Evolutionary conservation across 371 early-diverging fungal genomes (phyloP).

Genomic region (Synchytrium microbalum): DNA sequence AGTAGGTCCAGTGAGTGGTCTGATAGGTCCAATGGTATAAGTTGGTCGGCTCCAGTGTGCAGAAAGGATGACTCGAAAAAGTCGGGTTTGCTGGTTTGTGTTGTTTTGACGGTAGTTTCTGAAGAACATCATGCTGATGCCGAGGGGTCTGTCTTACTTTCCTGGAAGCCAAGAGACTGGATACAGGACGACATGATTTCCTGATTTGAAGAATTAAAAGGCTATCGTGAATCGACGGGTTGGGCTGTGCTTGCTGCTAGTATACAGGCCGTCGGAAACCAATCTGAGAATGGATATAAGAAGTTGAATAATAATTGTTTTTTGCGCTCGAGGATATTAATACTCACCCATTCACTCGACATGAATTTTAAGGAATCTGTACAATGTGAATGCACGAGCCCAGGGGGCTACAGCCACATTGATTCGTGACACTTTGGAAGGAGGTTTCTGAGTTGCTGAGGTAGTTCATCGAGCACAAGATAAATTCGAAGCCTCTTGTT

Average conservation of each 20-base stretch:
- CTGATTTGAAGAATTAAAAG: conserved; percentile 57
- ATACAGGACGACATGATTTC: conserved; percentile 59
- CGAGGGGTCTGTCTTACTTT: not conserved
- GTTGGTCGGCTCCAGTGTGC: conserved; percentile 64
- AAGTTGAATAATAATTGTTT: too few relatives aligned
- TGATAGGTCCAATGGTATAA: too few relatives aligned
- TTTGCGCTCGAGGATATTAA: conserved; percentile 8
- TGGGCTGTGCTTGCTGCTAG: conserved; percentile 77
- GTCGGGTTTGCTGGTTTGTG: conserved; percentile 70
- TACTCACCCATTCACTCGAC: conserved; percentile 1
- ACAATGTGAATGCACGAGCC: conserved; percentile 92
- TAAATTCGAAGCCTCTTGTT: conserved; percentile 5
- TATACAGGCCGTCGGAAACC: conserved; percentile 76
- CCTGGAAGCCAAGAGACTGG: conserved; percentile 82
- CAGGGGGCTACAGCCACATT: conserved; percentile 87
- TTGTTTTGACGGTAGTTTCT: not conserved
- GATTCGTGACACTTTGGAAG: conserved; percentile 54
- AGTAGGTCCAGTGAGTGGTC: too few relatives aligned
- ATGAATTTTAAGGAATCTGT: conserved; percentile 52
- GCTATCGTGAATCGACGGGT: conserved; percentile 60
- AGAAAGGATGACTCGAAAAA: conserved; percentile 53
- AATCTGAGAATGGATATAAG: conserved; percentile 63
- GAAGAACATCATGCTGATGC: not conserved
- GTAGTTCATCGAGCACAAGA: conserved; percentile 34
- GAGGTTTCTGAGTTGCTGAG: conserved; percentile 66